Evolutionary conservation across 2,329 filamentous ascomycete species (phyloP), one percentile per base, ranked within the genome.

Genomic region (Onygena corvina): DNA sequence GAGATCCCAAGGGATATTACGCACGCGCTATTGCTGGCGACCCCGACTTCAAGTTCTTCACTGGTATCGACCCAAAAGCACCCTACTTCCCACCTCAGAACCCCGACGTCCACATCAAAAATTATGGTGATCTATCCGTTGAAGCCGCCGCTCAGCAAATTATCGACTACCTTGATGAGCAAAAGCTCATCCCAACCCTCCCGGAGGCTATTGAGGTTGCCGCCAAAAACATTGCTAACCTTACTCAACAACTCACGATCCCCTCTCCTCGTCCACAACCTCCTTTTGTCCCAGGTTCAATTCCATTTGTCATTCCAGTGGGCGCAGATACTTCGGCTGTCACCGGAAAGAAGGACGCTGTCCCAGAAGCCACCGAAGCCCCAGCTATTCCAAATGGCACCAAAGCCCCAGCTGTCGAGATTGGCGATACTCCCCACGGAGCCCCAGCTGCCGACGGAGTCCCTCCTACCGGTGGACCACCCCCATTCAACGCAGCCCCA

Each of bases 1-100:
- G 92, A 55, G 92, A 98, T 64, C 92, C 92, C 45, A 98, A 98
- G 79, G 92, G 90, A 3, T 72, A 96, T 53, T 98, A 98, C 73
- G 94, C 94, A 77, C 94, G 94, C 79, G 92, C 92, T 9, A 76
- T 90, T 38, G 83, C 85, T 47, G 92, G 92, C 38, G 81, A 93
- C 67, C 96, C 96, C 69, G n/a, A n/a, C n/a, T n/a, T 42, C 16
- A 92, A 93, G 70, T 87, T 96, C 59, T 98, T 98, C 66, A 98
- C 92, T 1, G 92, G 92, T 50, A 87, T 96, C 61, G 89, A 83
- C 57, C 8, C 5, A 3, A 23, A 14, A 14, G 88, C 90, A 25
- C 92, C 92, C 1, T 98, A 98, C 66, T 92, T 98, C 77, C 86
- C 80, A 53, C 92, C 92, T 3, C 73, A 82, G 65, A 80, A 80